A percentile compares a stretch with the other conserved stretches of the same genome.
These are phyloP conservation scores for Starmerella khaoyaiensis DNA, from an alignment of 805 yeast genomes.

Conservation along the genomic window DNA sequence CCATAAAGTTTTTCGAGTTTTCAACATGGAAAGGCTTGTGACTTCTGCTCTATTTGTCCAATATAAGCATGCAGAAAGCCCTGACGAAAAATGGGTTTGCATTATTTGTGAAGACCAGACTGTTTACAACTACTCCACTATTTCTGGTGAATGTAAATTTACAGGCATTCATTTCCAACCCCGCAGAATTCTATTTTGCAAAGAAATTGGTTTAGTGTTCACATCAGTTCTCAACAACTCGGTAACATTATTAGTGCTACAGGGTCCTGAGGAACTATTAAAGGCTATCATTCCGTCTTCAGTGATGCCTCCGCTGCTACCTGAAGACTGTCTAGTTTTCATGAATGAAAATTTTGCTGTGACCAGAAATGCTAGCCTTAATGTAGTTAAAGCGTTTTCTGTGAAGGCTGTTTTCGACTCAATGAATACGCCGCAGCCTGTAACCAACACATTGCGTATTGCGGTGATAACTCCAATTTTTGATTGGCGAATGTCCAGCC, in stretches of 20 bases:
- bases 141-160: constrained; percentile 6
- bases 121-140: constrained; percentile 12
- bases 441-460: no score
- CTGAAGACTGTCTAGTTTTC: constrained; percentile 7
- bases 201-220: constrained; percentile 10
- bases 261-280: constrained; percentile 13
- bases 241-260: constrained; percentile 4
- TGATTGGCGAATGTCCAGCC: no score
- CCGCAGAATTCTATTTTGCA: constrained; percentile 3
- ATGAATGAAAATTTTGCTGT: constrained; percentile 6
- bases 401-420: constrained; percentile 4
- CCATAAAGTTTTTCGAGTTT: constrained; percentile 5
- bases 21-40: constrained; percentile 8
- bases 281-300: constrained; percentile 12
- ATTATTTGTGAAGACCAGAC: constrained; percentile 9
- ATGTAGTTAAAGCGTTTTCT: constrained; percentile 2
- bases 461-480: no score
- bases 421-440: no score
- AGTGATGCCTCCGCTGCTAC: constrained; percentile 8
- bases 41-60: constrained; percentile 9
- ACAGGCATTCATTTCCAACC: constrained; percentile 12
- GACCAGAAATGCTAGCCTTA: constrained; percentile 1
- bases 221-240: not conserved
- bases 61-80: constrained; percentile 1
- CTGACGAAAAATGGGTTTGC: constrained; percentile 13